Evolutionary conservation across 2,329 filamentous ascomycete genomes (phyloP).

Genomic region (Dactylonectria estremocensis): DNA sequence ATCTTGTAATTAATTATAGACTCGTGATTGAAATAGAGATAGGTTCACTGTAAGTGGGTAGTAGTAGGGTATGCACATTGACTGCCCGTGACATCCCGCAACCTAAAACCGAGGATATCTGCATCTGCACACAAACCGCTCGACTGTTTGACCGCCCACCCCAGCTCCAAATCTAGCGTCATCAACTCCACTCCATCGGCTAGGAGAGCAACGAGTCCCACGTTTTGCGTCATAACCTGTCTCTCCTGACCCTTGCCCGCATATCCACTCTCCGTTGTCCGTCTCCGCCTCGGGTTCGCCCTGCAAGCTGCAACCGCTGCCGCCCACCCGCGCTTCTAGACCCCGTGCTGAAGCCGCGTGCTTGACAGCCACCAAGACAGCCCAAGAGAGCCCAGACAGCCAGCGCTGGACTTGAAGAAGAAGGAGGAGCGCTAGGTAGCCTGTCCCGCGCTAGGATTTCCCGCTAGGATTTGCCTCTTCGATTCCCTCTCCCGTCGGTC

Average conservation of each 20-base stretch:
- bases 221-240: conserved; percentile 30
- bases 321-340: conserved; percentile 7
- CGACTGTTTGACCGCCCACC: not conserved
- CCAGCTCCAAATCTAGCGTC: conserved; percentile 9
- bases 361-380: no score
- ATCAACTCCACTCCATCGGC: not conserved
- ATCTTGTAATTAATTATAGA: conserved; percentile 1
- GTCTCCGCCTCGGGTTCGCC: not conserved
- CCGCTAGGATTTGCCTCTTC: not conserved
- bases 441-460: no score
- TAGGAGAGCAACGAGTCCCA: not conserved
- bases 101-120: no score
- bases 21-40: no score
- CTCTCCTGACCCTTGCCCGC: conserved; percentile 6
- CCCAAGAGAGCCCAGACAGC: not conserved
- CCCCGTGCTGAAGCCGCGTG: conserved; percentile 1
- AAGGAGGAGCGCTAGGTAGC: no score
- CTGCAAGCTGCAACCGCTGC: not conserved
- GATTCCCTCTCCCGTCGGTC: not conserved
- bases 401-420: no score
- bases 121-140: no score
- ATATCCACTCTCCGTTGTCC: conserved; percentile 1
- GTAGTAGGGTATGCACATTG: no score
- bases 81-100: no score
- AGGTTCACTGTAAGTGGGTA: no score